Evolutionary conservation across 768 basidiomycete species (phyloP), one percentile per base, ranked within the genome.

Genomic region (Termitomyces sp.): DNA sequence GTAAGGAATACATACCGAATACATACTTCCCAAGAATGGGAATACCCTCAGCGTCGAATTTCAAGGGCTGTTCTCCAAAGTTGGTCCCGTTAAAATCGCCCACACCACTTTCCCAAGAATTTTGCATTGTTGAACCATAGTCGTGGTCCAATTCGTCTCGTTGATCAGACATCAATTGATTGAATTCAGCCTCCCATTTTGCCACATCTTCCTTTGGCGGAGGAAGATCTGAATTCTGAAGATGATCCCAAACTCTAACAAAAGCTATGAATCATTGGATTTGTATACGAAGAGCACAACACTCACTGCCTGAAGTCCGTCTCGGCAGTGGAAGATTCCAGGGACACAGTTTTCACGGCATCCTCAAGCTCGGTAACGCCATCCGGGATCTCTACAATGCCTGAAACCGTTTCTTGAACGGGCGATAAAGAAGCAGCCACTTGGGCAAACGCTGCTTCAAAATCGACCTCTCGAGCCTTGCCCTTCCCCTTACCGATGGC

Each of bases 171-270:
- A 93, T 89, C 44, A 91, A 73, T 60, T 91, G 86, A 68, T 88
- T 86, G 62, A 93, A 88, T 69, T 93, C 85, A 6, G 89, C 82
- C 70, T 93, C 92, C 91, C 91, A 93, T 70, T 85, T 87, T 1
- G 85, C 83, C 57, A 90, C 69, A 59, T 91, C 88, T 68, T 85
- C 86, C 26, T 76, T 67, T 5, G 82, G 77, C 1, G 85, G 83
- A 3, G 84, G 81, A 26, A 80, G 59, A 28, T 82, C 82, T 1
- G 84, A 86, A 55, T 81, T 77, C 65, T 82, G 83, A 30, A 87
- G 69, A 38, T 83, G 75, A 47, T 84, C 77, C 88, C 84, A 89
- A 40, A 83, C 75, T 43, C 89, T 92, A 61, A 16, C 20, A 44
- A 54, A 61, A 47, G 35, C 12, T 32, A 54, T 50, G 30, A 55